Evolutionary conservation across 192 early-diverging fungal species (phyloP), one percentile per base, ranked within the genome.

Genomic region (Lunasporangiospora selenospora): DNA sequence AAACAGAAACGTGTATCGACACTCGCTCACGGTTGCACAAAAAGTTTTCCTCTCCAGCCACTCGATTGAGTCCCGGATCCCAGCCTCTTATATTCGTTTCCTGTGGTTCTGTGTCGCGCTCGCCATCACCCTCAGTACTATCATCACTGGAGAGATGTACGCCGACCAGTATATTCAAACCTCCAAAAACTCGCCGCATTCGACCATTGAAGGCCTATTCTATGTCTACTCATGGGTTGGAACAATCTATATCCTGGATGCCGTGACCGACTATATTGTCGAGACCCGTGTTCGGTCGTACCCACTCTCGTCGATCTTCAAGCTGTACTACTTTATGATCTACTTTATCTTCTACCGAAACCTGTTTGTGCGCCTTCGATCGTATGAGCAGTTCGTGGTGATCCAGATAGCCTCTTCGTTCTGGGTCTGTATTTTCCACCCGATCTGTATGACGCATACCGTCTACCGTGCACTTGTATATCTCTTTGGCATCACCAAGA

Each of bases 261-360:
- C 76, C 6, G 57, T 82, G 27, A 89, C 90, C 18, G 81, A 85
- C 36, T 92, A 87, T 61, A 88, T 92, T 27, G 80, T 89, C 32
- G 80, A 80, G 12, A 73, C 79, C 2, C 80, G 83, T 26, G 81
- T 92, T 18, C 79, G 83, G 9, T 90, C 86, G 2, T 87, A 89
- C 69, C 88, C 88, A 2, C 54, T 92, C 33, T 80, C 85, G 43
- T 88, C 83, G 46, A 81, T 86, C 30, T 92, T 89, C 67, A 86
- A 87, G 53, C 76, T 90, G 48, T 92, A 92, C 56, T 92, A 89
- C 49, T 90, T 88, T 64, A 89, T 90, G 83, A 87, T 89, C 21
- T 92, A 92, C 61, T 92, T 90, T 58, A 89, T 92, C 52, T 92
- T 92, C 62, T 90, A 92, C 70, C 82, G 90, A 44, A 92, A 89